Percentiles rank a stretch among this genome's conserved stretches.
Evolutionary conservation across 371 early-diverging fungal genomes (phyloP).

Genomic region (Fennellomyces sp.): DNA sequence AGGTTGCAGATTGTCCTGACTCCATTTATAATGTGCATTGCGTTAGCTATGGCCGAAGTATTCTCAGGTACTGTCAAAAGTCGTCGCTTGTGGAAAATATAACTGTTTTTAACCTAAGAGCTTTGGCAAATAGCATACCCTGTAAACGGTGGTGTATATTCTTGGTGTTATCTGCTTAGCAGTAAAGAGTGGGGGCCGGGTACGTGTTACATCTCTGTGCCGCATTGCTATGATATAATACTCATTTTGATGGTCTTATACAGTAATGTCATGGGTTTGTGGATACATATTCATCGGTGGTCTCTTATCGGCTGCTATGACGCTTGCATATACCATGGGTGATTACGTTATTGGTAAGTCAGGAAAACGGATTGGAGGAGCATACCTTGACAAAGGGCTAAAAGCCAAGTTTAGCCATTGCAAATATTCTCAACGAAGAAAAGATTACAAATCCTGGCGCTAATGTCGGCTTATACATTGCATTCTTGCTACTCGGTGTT

Average conservation of each 20-base stretch:
- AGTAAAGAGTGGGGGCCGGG: slow-evolving; percentile 42
- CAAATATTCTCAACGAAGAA: slow-evolving; percentile 19
- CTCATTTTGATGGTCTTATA: background rate
- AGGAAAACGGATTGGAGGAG: background rate
- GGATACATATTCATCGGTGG: slow-evolving; percentile 39
- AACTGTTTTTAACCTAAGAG: too few species aligned
- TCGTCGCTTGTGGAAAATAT: background rate
- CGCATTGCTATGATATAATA: background rate
- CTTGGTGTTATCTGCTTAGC: slow-evolving; percentile 32
- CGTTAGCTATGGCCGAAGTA: slow-evolving; percentile 41
- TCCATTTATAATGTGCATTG: slow-evolving; percentile 41
- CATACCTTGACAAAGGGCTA: background rate
- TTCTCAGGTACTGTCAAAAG: slow-evolving; percentile 23
- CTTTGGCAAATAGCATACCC: slow-evolving; percentile 29
- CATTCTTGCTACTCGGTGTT: slow-evolving; percentile 21
- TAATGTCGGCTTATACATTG: slow-evolving; percentile 36
- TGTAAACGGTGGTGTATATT: slow-evolving; percentile 39
- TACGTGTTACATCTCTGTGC: slow-evolving; percentile 11
- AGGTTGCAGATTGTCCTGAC: slow-evolving; percentile 30
- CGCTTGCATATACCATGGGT: slow-evolving; percentile 31
- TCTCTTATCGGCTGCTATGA: slow-evolving; percentile 26
- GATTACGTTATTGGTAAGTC: slow-evolving; percentile 29
- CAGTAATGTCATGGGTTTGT: slow-evolving; percentile 47
- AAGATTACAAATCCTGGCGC: slow-evolving; percentile 31
- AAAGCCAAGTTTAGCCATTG: slow-evolving; percentile 4